Base-by-base conservation (phyloP, 2,329 filamentous ascomycete species). In the Aspergillus sergii region DNA sequence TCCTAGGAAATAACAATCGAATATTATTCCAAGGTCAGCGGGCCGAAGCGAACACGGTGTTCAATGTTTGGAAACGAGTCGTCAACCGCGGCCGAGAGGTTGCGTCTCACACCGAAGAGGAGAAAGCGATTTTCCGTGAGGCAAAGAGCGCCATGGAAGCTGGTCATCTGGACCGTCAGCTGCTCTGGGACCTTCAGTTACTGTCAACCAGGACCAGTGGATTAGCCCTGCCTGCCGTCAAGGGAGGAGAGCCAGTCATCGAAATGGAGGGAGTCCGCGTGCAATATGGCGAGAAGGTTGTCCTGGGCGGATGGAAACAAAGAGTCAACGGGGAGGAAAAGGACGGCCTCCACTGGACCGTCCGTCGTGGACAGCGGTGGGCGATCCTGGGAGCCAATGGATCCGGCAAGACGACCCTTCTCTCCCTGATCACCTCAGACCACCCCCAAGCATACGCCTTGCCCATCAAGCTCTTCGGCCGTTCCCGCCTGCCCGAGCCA, bases 381-480 rank as follows among this genome's bases (percentile, higher is more conserved):
- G 94, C 92, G 3, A 86, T 98, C 21, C 95, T 99, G 73, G 95
- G 95, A 0, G 91, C 94, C 36, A 98, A 99, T 71, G 95, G 86
- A 14, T 97, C 93, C 0, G 95, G 95, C 21, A 99, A 99, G 81
- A 99, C 95, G 0, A 99, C 95, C 0, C 85, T 99, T 45, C 86
- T 98, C 32, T 95, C 93, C 6, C 84, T 99, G 7, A 91, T 99
- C 63, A 96, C 92, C 64, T 98, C 94, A 1, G 95, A 99, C 73
- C 95, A 99, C 71, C 95, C 95, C 0, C 94, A 98, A 77, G 89
- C 94, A 0, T 99, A 98, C 76, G 92, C 92, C 0, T 86, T 94
- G 28, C 94, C 94, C 0, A 90, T 99, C 64, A 90, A 87, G 69
- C 84, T 97, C 16, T 98, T 99, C 74, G 93, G 93, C 0, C 88